Base-by-base conservation (phyloP, 2,329 filamentous ascomycete genomes). In the Cyphellophora europaea region DNA sequence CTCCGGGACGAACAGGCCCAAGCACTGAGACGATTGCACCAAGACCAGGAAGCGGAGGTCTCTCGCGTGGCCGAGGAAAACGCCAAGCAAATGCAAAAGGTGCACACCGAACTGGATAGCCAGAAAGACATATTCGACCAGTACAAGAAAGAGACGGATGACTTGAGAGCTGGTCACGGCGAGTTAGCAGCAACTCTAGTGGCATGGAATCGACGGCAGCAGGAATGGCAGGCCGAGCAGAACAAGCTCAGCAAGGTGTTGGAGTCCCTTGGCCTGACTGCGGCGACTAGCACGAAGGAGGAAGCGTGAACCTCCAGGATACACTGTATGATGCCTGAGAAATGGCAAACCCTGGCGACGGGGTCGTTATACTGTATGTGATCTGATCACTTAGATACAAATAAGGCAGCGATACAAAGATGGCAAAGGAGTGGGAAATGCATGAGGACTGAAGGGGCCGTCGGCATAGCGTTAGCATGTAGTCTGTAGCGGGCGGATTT, bases 141-240 rank as follows among this genome's bases (percentile, higher is more conserved):
- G 28, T 31, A 48, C n/a, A 8, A 8, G 19, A 30, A 30, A 14
- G 41, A 41, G 8, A 27, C 40, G 6, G 33, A 43, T 17, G 13
- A 30, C 21, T 40, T 48, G n/a, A 39, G 44, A 30, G 34, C 25
- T 5, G 35, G 42, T 18, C 38, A 42, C 28, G 28, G 30, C 14
- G 34, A 42, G 15, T 29, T 48, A 14, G 37, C 32, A 3, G 27
- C 37, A 27, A 19, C 37, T 5, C 42, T 48, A 32, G 19, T 33
- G 52, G 52, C 42, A 51, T 65, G 46, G 61, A 66, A 42, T 61
- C 60, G 34, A 59, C 66, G 39, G 10, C 71, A 71, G 58, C 58
- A 65, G 29, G 59, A 63, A 37, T 60, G 69, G 54, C 63, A 64
- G 34, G 17, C 30, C 8, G 30, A 32, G 30, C 16, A 32, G 17